Base-by-base conservation (phyloP, 73 alveolate genomes). In the Tetrahymena thermophila region DNA sequence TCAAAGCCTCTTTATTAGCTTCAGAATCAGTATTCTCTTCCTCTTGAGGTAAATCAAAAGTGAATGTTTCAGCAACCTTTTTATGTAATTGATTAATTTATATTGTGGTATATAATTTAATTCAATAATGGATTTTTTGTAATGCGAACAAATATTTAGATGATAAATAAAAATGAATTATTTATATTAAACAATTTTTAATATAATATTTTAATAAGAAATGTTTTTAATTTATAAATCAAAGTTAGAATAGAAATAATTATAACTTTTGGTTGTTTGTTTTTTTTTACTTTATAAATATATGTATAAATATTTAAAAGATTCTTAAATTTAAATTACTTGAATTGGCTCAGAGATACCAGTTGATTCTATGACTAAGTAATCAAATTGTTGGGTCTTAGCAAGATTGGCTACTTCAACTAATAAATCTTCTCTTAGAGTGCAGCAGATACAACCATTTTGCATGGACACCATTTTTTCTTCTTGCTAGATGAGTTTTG, bases 371-470 rank as follows among this genome's bases (percentile, higher is more conserved):
- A 96, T 96, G 71, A 96, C 95, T 95, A 96, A 57, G 94, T 96
- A 96, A 56, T 96, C 98, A 31, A 96, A 96, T 94, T 94, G 50
- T 56, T 94, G 95, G 38, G 93, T 95, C 25, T 44, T 56, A 35
- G 98, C 97, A n/a, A 96, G 95, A 34, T 93, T 89, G 25, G 95
- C 58, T 57, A 95, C 94, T 55, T 96, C 96, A 89, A 94, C 95
- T 85, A 96, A 89, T 43, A 96, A 83, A 44, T 95, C 98, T 85
- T 94, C 98, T 9, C 98, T 94, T 10, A 97, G 97, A 31, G 99
- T 97, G 94, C 99, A 97, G 93, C 99, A 97, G 25, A 97, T 97
- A 93, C 99, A 97, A 10, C 99, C 98, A 85, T 97, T 97, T 43
- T 71, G 93, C 96, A 97, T 57, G 85, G 97, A 97, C 56, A 97